These are phyloP conservation scores for Metschnikowia arizonensis DNA, from an alignment of 805 yeast genomes.

Conservation along the genomic window DNA sequence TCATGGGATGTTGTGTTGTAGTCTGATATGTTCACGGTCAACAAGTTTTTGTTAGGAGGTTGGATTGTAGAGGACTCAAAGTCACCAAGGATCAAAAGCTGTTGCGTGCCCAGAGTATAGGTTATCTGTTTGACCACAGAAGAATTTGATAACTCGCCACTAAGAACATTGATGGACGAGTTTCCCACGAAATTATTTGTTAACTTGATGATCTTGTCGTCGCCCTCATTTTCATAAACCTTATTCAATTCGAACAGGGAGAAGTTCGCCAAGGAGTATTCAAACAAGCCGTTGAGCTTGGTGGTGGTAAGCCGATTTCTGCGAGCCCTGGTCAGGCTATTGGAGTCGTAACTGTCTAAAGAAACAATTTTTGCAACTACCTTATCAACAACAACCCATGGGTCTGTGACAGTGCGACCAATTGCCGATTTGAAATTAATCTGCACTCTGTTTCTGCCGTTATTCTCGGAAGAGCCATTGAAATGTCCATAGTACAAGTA, in stretches of 20 bases:
- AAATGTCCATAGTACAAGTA: constrained; percentile 67
- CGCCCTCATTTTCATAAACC: constrained; percentile 20
- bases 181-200: constrained; percentile 39
- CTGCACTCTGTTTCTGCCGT: constrained; percentile 29
- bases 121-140: constrained; percentile 9
- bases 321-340: constrained; percentile 13
- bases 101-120: constrained; percentile 6
- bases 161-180: constrained; percentile 35
- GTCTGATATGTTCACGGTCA: constrained; percentile 24
- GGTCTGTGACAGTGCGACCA: constrained; percentile 16
- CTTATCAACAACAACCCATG: constrained; percentile 70
- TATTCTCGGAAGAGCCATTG: constrained; percentile 35
- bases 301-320: constrained; percentile 27
- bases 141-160: constrained; percentile 24
- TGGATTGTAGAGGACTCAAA: constrained; percentile 35
- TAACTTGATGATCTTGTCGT: constrained; percentile 23
- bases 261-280: constrained; percentile 71
- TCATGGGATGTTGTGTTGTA: constrained; percentile 34
- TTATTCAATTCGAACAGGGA: constrained; percentile 27
- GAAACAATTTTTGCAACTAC: constrained; percentile 47
- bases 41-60: constrained; percentile 25
- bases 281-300: constrained; percentile 72
- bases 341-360: constrained; percentile 38
- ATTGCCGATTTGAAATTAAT: constrained; percentile 26
- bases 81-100: constrained; percentile 45